A percentile compares a stretch with the other conserved stretches of the same genome.
Conservation (phyloP, 176 grass and related monocot species). For the Oryza punctata region DNA sequence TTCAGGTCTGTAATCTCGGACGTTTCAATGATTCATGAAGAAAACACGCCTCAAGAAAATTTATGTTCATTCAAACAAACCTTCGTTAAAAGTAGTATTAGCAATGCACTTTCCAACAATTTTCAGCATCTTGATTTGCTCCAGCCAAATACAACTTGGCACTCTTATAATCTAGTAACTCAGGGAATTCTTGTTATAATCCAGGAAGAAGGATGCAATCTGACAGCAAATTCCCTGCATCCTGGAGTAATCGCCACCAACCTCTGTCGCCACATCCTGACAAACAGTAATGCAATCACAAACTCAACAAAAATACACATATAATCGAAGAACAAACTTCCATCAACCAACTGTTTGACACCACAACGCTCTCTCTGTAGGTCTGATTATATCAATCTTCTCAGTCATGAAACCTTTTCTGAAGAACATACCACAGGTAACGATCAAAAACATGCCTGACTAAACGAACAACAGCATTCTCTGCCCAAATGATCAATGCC, state of each 20-base stretch:
- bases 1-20: slow-evolving; percentile 46
- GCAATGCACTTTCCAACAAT: not conserved
- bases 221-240: slow-evolving; percentile 60
- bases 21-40: not conserved
- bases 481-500: not conserved
- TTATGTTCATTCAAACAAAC: not conserved
- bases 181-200: not conserved
- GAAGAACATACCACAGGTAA: slow-evolving; percentile 62
- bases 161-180: not conserved
- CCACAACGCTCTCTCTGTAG: slow-evolving; percentile 21
- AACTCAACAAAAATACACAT: not conserved
- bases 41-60: not conserved
- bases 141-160: not conserved
- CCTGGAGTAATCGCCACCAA: slow-evolving; percentile 49
- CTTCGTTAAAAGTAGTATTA: not conserved
- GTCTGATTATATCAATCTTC: not conserved
- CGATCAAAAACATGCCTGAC: not conserved
- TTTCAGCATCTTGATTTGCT: not conserved
- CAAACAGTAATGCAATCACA: slow-evolving; percentile 30
- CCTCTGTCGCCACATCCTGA: slow-evolving; percentile 25
- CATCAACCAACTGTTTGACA: not conserved
- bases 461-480: not conserved
- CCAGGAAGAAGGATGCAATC: slow-evolving; percentile 53
- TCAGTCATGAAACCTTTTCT: slow-evolving; percentile 32
- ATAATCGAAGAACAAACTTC: slow-evolving; percentile 7